Evolutionary conservation across 306 rosid species (phyloP).

Genomic region (Cucurbita argyrosperma): DNA sequence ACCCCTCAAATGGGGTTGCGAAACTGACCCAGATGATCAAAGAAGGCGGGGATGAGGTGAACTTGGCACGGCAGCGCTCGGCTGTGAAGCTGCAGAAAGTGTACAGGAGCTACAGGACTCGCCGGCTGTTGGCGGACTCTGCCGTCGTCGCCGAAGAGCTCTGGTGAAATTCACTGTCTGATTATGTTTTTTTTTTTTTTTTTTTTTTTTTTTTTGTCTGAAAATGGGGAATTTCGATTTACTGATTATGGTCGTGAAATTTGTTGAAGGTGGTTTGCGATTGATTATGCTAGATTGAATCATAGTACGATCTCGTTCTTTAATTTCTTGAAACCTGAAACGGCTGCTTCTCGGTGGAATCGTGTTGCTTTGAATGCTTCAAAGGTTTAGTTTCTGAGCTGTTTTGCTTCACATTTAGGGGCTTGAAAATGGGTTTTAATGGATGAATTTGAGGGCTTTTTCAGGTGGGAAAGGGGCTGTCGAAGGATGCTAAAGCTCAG

Average conservation of each 20-base stretch:
- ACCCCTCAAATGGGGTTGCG: conserved; percentile 2
- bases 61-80: conserved; percentile 2
- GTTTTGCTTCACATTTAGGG: background rate
- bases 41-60: background rate
- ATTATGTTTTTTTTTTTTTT: background rate
- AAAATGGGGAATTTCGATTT: background rate
- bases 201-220: background rate
- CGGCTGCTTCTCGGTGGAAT: conserved; percentile 48
- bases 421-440: background rate
- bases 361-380: conserved; percentile 68
- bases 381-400: conserved; percentile 23
- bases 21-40: background rate
- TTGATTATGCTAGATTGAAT: conserved; percentile 50
- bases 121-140: conserved; percentile 82
- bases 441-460: conserved; percentile 2
- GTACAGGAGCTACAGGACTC: conserved; percentile 76
- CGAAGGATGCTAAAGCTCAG: conserved; percentile 68
- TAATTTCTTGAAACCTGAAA: conserved; percentile 45
- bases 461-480: conserved; percentile 87
- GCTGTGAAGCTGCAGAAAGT: conserved; percentile 65
- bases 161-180: conserved; percentile 24
- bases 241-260: background rate
- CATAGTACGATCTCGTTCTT: conserved; percentile 80
- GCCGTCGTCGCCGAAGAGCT: conserved; percentile 94
- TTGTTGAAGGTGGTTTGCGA: conserved; percentile 66